Percentiles rank a stretch among this genome's conserved stretches.
phyloP scores from a whole-genome alignment of 805 yeast species.

The Pichia occidentalis region DNA sequence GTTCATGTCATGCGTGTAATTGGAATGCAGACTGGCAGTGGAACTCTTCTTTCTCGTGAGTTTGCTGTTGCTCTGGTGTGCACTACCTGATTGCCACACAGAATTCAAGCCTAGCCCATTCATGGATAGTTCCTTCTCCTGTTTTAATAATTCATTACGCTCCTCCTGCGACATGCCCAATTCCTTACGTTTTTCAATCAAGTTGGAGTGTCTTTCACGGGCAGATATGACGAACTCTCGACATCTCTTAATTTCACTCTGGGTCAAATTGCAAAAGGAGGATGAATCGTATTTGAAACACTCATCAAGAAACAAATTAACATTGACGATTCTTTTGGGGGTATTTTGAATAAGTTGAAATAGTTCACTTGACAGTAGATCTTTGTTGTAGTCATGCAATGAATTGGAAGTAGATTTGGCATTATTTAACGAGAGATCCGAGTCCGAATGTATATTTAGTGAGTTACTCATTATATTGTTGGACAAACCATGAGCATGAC shows the following conservation, averaged over 20 bases:
- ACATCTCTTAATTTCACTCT: conserved; percentile 74
- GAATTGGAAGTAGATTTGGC: too few species aligned
- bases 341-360: conserved; percentile 82
- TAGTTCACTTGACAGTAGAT: conserved; percentile 32
- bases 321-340: conserved; percentile 68
- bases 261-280: conserved; percentile 52
- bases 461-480: too few species aligned
- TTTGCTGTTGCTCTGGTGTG: not conserved
- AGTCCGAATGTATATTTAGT: conserved; percentile 5
- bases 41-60: not conserved
- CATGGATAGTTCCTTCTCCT: conserved; percentile 1
- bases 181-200: conserved; percentile 27
- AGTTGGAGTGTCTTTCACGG: conserved; percentile 36
- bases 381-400: conserved; percentile 24
- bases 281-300: conserved; percentile 48
- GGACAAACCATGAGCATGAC: conserved; percentile 7
- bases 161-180: conserved; percentile 28
- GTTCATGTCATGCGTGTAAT: conserved; percentile 13
- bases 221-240: conserved; percentile 69
- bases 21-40: not conserved
- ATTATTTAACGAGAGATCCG: conserved; percentile 13
- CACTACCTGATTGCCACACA: too few species aligned
- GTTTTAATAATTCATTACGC: conserved; percentile 22
- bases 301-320: conserved; percentile 59
- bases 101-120: conserved; percentile 5